Evolutionary conservation across 768 basidiomycete genomes (phyloP), one percentile per base, ranked within the genome.

Genomic region (Podaxis sp.): DNA sequence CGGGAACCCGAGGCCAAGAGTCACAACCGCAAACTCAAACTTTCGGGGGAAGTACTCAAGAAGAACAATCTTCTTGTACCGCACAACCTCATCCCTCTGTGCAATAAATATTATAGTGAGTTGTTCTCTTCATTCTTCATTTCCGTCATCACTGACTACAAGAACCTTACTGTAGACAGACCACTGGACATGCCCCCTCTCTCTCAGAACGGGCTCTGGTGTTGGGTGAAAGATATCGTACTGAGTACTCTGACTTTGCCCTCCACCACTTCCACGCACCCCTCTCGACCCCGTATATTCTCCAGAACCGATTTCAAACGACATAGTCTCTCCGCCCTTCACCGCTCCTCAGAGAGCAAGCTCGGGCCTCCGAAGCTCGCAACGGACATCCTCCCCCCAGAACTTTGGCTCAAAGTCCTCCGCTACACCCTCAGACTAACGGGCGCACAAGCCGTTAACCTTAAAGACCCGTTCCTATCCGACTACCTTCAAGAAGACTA

Each of bases 381-480:
- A 2, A 71, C 72, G 39, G 77, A 79, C 57, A 68, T 79, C n/a
- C 52, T 65, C n/a, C 64, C 64, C 38, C 11, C 39, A 22, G 64
- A 65, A 44, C 49, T 65, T 15, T 82, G 80, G 78, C 70, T 74
- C 12, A 75, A 73, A 52, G 76, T 81, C 15, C 70, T 82, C 5
- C 60, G 72, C 13, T 74, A 71, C 24, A 65, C 76, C 12, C 64
- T 76, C 64, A 71, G 77, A 28, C 67, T 76, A 2, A 71, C 76
- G 3, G 78, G 77, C 0, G 65, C 73, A 8, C 65, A 70, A 26
- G 68, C 72, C 7, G 57, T 76, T 22, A 74, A 77, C 52, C 69
- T 74, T 36, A 77, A 76, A 52, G 78, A 80, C 61, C 76, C 77
- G n/a, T 82, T 82, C 66, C 54, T 65, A 9, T 61, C 69, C 11